Evolutionary conservation across 495 filamentous ascomycete species (phyloP), one percentile per base, ranked within the genome.

Genomic region (Aspergillus ellipticus): DNA sequence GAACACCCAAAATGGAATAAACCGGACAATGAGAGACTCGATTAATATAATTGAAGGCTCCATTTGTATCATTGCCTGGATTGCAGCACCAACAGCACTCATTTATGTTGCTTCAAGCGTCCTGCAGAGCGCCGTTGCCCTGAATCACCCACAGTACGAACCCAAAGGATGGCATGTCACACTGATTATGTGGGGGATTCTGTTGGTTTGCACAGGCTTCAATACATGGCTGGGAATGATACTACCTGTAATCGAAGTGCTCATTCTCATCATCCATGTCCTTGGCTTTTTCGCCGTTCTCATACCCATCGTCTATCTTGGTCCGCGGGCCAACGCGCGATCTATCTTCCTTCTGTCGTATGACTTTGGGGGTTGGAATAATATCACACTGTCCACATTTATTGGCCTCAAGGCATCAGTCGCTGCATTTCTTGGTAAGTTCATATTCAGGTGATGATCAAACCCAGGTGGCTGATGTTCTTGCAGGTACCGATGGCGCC

Each of bases 111-210:
- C 17, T 3, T 19, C 20, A 22, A 74, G 63, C 22, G 62, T 69
- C 48, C 70, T 76, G 31, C 67, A 76, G 47, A 66, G 66, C 47
- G 62, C 78, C 5, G 60, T 75, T 13, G 59, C 71, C 17, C 43
- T 82, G 15, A 72, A 73, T 52, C 51, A 75, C 24, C 65, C 72
- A 2, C 31, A 53, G n/a, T 81, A 80, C 49, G 60, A 57, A 0
- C 62, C 63, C 4, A 53, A 79, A 46, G 56, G 69, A 11, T 79
- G 74, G 62, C 77, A 82, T 24, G 74, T 74, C 21, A 76, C 78
- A 0, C 62, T 82, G 11, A 57, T 81, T 15, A 66, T 74, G 48
- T 78, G 65, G 60, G 72, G 74, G 0, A 63, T 71, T 1, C 49
- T 74, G 2, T 15, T 70, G 6, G 60, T 76, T 20, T 53, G 64